These are phyloP conservation scores for Straminergon stramineum DNA, from an alignment of 225 moss, liverwort and hornwort genomes.

Conservation along the genomic window DNA sequence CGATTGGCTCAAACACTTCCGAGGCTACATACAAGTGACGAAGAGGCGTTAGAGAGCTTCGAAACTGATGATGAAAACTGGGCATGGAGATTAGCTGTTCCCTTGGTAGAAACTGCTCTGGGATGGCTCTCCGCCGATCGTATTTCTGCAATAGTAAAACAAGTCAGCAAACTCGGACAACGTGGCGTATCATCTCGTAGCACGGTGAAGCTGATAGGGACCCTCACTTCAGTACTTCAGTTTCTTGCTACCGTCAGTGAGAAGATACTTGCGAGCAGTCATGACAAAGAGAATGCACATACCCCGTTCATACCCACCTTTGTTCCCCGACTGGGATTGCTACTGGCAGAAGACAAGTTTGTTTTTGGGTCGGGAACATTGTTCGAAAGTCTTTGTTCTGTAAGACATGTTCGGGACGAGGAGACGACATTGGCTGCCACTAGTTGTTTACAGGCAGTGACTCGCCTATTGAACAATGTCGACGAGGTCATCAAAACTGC, in stretches of 20 bases:
- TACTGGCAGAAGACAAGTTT: slow-evolving; percentile 55
- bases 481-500: slow-evolving; percentile 59
- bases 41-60: slow-evolving; percentile 14
- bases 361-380: slow-evolving; percentile 24
- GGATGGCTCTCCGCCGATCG: slow-evolving; percentile 70
- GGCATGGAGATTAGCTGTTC: slow-evolving; percentile 86
- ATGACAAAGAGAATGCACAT: slow-evolving; percentile 1
- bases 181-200: neutral
- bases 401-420: slow-evolving; percentile 34
- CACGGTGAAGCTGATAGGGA: slow-evolving; percentile 35
- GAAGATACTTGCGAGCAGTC: slow-evolving; percentile 41
- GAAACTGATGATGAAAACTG: slow-evolving; percentile 45
- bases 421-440: slow-evolving; percentile 57
- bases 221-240: slow-evolving; percentile 64
- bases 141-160: slow-evolving; percentile 22
- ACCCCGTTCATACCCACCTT: slow-evolving; percentile 85
- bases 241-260: slow-evolving; percentile 74
- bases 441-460: slow-evolving; percentile 53
- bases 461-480: slow-evolving; percentile 47
- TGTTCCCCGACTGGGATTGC: slow-evolving; percentile 75
- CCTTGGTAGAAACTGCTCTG: slow-evolving; percentile 75
- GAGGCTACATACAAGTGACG: slow-evolving; percentile 39
- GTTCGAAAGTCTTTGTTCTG: slow-evolving; percentile 33
- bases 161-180: neutral
- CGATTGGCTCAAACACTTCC: slow-evolving; percentile 68